Evolutionary conservation across 176 grass and related monocot species (phyloP).

Genomic region (Oropetium thomaeum): DNA sequence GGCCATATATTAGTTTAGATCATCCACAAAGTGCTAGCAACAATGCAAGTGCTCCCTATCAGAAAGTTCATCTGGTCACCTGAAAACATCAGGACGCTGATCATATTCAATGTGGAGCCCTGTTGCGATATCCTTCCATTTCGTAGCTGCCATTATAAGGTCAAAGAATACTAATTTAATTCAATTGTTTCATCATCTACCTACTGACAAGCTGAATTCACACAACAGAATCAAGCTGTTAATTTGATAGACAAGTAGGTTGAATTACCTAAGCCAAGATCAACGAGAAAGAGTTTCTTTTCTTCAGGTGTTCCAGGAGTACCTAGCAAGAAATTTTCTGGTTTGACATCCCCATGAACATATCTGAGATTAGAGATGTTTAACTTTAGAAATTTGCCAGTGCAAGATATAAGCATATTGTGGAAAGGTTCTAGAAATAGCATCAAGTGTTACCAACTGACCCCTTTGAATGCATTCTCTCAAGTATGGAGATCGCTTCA

Average conservation of each 20-base stretch:
- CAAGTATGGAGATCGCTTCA: constrained; percentile 95
- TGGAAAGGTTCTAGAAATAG: constrained; percentile 8
- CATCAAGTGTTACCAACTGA: constrained; percentile 31
- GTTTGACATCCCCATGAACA: constrained; percentile 98
- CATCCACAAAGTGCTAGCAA: not conserved
- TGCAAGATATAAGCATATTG: constrained; percentile 10
- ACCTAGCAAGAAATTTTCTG: constrained; percentile 98
- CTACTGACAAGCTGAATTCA: constrained; percentile 26
- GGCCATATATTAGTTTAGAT: not conserved
- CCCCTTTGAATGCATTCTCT: constrained; percentile 99
- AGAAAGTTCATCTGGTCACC: constrained; percentile 48
- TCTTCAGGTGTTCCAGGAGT: constrained; percentile 79
- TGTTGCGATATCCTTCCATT: constrained; percentile 76
- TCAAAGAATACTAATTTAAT: constrained; percentile 40
- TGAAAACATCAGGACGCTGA: constrained; percentile 97
- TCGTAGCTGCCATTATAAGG: constrained; percentile 64
- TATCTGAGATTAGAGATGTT: constrained; percentile 53
- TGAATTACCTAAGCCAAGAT: constrained; percentile 92
- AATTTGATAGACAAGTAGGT: not conserved
- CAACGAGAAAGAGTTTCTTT: constrained; percentile 97
- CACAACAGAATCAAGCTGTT: not conserved
- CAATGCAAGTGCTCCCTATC: constrained; percentile 25
- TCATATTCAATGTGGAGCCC: constrained; percentile 92
- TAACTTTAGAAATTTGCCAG: constrained; percentile 2
- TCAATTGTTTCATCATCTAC: not conserved